Evolutionary conservation across 139 green algal species (phyloP), one percentile per base, ranked within the genome.

Genomic region (Nannochloris sp.): DNA sequence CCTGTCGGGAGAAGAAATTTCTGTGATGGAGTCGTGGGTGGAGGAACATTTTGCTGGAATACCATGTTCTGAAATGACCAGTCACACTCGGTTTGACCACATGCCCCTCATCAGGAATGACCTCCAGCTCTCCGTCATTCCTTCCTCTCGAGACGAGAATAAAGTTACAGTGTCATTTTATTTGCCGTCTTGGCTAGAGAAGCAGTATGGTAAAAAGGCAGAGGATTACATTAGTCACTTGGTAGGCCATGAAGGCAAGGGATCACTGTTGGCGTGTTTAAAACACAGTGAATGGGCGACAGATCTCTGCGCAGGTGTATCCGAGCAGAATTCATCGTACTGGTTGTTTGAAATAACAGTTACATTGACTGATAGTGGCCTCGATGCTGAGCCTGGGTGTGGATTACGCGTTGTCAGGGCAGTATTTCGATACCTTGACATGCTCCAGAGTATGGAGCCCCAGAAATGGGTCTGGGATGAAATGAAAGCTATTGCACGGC

Each of bases 221-320:
- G 89, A 95, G 14, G 79, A 94, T 49, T 97, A 97, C 75, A 48
- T 97, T 8, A 73, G 69, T 2, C 90, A 97, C 74, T 80, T 98
- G 23, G 66, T 98, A 44, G 93, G 93, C 1, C 93, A 98, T 67
- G 92, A 95, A 72, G 87, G 88, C 23, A 71, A 67, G 3, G 89
- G 88, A 23, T 91, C 80, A 8, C 75, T 95, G 31, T 81, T 95
- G 29, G 84, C 80, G 15, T 71, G 72, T n/a, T 79, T 95, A 48
- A 95, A 95, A 80, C 53, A 55, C 16, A 70, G 60, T 3, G 88
- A 86, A 54, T 93, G 86, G 87, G 93, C 87, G 3, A 88, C 73
- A 1, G 82, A 83, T 24, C 66, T 97, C 34, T 81, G 63, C 50
- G 93, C 90, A 0, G 93, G 93, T 12, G 78, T 96, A n/a, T 51